phyloP scores from a whole-genome alignment of 768 basidiomycete species.

The Clitopilus passeckerianus region DNA sequence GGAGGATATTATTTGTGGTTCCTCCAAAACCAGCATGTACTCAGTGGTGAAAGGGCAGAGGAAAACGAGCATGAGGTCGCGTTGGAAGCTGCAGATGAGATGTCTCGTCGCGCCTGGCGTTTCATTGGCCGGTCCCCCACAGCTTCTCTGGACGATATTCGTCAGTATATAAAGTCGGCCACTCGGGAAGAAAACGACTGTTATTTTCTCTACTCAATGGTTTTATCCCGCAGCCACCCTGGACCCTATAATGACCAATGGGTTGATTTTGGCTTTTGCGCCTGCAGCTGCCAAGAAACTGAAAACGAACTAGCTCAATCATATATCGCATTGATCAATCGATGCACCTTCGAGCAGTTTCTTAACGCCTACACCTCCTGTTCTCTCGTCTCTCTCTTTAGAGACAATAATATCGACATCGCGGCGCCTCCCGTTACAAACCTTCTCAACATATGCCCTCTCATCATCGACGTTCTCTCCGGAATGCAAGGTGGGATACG shows the following conservation, averaged over 20 bases:
- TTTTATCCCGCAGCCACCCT: constrained; percentile 9
- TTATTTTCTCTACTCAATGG: not conserved
- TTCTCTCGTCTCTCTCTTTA: constrained; percentile 19
- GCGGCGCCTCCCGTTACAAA: too few relatives aligned
- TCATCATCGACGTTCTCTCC: constrained; percentile 20
- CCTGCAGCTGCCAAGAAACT: constrained; percentile 1
- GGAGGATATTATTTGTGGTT: constrained; percentile 33
- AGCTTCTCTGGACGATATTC: constrained; percentile 3
- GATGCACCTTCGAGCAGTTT: constrained; percentile 32
- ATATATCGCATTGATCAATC: constrained; percentile 18
- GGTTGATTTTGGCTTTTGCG: constrained; percentile 20
- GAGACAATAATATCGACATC: constrained; percentile 11
- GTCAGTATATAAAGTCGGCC: not conserved
- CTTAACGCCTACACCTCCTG: constrained; percentile 18
- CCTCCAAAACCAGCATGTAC: constrained; percentile 23
- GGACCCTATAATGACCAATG: constrained; percentile 9
- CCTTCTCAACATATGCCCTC: too few relatives aligned
- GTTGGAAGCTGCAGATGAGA: constrained; percentile 4
- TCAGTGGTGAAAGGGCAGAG: constrained; percentile 11
- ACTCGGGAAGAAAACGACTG: not conserved
- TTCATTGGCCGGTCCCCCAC: constrained; percentile 8
- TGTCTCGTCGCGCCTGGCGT: constrained; percentile 7
- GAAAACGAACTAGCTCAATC: constrained; percentile 7
- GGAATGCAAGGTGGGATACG: too few relatives aligned
- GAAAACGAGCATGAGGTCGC: too few relatives aligned